phyloP scores from a whole-genome alignment of 179 eudicot genomes.

The Vitellaria paradoxa region DNA sequence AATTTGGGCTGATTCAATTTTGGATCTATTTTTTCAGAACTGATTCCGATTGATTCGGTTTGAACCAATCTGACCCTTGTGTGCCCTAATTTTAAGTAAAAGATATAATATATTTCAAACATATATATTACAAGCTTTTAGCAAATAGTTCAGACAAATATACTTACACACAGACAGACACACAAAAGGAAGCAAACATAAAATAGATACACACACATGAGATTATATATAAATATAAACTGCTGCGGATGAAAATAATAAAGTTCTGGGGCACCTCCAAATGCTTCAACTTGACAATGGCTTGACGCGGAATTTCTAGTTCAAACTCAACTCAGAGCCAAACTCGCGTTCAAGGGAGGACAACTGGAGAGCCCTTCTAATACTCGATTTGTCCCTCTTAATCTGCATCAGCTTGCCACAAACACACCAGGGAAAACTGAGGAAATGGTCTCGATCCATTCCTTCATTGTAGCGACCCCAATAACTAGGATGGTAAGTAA shows the following conservation, averaged over 20 bases:
- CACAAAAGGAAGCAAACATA: background rate
- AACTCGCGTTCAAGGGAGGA: slow-evolving; percentile 21
- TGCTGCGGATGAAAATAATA: no score
- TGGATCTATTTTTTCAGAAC: no score
- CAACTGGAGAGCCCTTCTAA: slow-evolving; percentile 9
- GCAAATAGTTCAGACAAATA: background rate
- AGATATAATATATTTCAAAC: no score
- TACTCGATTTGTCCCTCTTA: slow-evolving; percentile 41
- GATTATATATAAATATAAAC: no score
- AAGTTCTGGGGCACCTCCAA: background rate
- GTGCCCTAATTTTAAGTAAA: no score
- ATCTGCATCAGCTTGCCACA: slow-evolving; percentile 60
- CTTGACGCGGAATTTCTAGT: slow-evolving; percentile 4
- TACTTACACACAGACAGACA: no score
- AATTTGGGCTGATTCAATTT: no score
- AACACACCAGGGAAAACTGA: slow-evolving; percentile 91
- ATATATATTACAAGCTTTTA: no score
- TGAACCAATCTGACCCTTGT: no score
- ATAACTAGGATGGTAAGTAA: slow-evolving; percentile 62
- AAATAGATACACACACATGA: background rate
- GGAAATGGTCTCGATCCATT: slow-evolving; percentile 54
- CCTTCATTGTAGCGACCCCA: slow-evolving; percentile 63
- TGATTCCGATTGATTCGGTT: no score
- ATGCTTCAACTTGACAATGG: background rate
- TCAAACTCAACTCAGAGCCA: slow-evolving; percentile 18